Conservation (phyloP, 495 filamentous ascomycete species). For the Pyronema domesticum region DNA sequence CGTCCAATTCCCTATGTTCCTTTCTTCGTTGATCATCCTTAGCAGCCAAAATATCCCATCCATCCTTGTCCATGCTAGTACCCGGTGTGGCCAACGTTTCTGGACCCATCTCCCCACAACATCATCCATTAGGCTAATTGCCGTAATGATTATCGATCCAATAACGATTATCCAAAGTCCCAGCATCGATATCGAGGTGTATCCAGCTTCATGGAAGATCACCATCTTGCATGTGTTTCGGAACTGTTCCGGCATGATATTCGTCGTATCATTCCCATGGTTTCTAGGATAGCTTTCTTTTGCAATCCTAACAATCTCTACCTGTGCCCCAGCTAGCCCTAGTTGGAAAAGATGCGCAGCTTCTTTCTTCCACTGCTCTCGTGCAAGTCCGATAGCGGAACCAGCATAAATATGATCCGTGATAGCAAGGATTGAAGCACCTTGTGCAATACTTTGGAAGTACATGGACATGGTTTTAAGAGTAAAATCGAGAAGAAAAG, state of each 20-base stretch:
- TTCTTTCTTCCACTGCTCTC: slow-evolving; percentile 2
- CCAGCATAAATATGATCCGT: background rate
- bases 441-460: background rate
- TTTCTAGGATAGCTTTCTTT: background rate
- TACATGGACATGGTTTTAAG: background rate
- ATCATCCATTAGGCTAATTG: background rate
- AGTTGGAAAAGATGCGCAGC: background rate
- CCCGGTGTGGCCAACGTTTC: background rate
- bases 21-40: background rate
- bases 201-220: slow-evolving; percentile 1
- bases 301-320: background rate
- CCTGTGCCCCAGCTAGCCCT: background rate
- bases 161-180: background rate
- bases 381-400: background rate
- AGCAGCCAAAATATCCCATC: background rate
- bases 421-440: background rate
- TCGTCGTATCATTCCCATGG: background rate
- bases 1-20: background rate
- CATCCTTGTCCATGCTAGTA: background rate
- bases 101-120: background rate
- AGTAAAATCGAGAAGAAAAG: background rate
- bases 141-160: background rate
- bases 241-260: background rate
- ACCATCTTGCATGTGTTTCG: background rate
- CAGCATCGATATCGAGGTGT: background rate